Conservation (phyloP, 73 alveolate genomes). For the Paramecium sonneborni region DNA sequence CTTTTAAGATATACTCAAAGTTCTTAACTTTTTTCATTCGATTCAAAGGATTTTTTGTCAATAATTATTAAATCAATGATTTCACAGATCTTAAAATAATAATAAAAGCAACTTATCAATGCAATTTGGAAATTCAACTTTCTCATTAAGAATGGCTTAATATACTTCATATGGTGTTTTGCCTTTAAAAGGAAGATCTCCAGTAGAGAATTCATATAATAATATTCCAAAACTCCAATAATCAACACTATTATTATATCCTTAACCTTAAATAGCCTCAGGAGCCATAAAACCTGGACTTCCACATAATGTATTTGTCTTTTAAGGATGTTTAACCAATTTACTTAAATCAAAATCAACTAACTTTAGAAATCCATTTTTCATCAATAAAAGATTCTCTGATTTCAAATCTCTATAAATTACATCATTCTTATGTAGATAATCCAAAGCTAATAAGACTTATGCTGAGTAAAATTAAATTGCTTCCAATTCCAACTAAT, state of each 20-base stretch:
- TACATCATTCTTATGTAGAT: background rate
- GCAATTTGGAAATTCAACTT: slow-evolving; percentile 50
- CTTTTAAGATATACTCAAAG: background rate
- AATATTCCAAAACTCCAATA: slow-evolving; percentile 86
- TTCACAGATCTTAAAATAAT: background rate
- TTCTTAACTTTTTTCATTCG: background rate
- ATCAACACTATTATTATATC: slow-evolving; percentile 79
- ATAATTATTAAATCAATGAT: background rate
- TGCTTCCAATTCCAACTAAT: background rate
- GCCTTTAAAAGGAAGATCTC: slow-evolving; percentile 83
- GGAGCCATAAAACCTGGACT: slow-evolving; percentile 65
- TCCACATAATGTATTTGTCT: slow-evolving; percentile 58
- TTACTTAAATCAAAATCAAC: slow-evolving; percentile 60
- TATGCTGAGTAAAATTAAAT: background rate
- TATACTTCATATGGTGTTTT: slow-evolving; percentile 61
- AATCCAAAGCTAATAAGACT: background rate
- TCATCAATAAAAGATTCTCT: slow-evolving; percentile 35
- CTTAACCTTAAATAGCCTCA: background rate
- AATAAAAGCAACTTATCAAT: background rate
- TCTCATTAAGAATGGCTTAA: slow-evolving; percentile 48
- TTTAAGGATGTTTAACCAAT: background rate
- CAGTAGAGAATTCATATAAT: slow-evolving; percentile 77
- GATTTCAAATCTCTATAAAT: slow-evolving; percentile 36
- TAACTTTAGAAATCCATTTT: slow-evolving; percentile 50
- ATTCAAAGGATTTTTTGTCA: background rate